Evolutionary conservation across 495 filamentous ascomycete species (phyloP).

Genomic region (Echria macrotheca): DNA sequence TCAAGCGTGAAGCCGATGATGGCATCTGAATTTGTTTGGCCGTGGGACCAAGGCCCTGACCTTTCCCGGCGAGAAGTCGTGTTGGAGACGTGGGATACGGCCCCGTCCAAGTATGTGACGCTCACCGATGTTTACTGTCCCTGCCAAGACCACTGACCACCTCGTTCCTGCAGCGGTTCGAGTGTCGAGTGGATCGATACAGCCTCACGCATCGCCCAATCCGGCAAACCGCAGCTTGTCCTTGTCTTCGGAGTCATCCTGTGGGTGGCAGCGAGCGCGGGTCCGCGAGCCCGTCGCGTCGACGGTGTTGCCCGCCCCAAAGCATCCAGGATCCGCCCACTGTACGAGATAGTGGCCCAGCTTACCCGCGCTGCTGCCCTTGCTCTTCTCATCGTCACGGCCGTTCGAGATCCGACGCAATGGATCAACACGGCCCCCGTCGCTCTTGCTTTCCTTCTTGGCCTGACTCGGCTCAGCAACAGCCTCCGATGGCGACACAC

Average conservation of each 20-base stretch:
- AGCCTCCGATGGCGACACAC: slow-evolving; percentile 34
- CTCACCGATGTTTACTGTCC: no score
- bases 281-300: not conserved
- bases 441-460: slow-evolving; percentile 31
- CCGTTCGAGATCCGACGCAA: slow-evolving; percentile 15
- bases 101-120: no score
- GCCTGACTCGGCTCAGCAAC: slow-evolving; percentile 29
- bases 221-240: slow-evolving; percentile 7
- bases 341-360: slow-evolving; percentile 31
- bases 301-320: slow-evolving; percentile 5
- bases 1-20: no score
- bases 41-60: no score
- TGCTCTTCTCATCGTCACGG: slow-evolving; percentile 23
- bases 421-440: slow-evolving; percentile 26
- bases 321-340: slow-evolving; percentile 23
- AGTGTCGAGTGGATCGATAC: slow-evolving; percentile 9
- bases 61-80: no score
- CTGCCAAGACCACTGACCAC: no score
- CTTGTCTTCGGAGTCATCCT: slow-evolving; percentile 1
- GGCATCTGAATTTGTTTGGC: no score
- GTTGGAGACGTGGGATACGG: no score
- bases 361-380: slow-evolving; percentile 26
- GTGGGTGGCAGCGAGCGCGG: not conserved
- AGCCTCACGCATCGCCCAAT: slow-evolving; percentile 3
- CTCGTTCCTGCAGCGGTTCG: not conserved